Conservation (phyloP, 164 flowering plant genomes). For the Magnolia officinalis region DNA sequence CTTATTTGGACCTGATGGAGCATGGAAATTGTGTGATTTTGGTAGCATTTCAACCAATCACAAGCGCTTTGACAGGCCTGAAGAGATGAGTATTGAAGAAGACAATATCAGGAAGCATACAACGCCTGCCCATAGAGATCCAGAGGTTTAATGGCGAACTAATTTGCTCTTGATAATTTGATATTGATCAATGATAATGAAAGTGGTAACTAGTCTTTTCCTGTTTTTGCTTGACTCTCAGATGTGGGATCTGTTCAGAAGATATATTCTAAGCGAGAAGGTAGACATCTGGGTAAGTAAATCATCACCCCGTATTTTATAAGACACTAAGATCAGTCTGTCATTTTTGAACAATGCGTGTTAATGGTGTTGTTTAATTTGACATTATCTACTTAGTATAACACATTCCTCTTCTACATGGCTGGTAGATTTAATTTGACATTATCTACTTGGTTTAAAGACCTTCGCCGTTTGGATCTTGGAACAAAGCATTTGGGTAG, state of each 20-base stretch:
- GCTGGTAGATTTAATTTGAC: too few species aligned
- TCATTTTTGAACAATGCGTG: too few species aligned
- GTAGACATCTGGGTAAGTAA: constrained; percentile 97
- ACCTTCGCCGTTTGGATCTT: too few species aligned
- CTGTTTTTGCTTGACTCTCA: constrained; percentile 24
- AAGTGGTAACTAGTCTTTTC: constrained; percentile 18
- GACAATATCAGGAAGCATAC: constrained; percentile 96
- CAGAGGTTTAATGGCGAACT: constrained; percentile 61
- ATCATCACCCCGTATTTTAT: too few species aligned
- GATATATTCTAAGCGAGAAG: constrained; percentile 86
- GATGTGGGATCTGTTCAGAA: constrained; percentile 98
- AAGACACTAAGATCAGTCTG: too few species aligned
- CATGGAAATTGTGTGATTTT: constrained; percentile 97
- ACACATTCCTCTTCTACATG: neutral
- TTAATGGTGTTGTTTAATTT: too few species aligned
- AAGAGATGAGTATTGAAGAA: constrained; percentile 99
- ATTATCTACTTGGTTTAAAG: too few species aligned
- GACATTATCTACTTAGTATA: neutral
- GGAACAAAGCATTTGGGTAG: too few species aligned
- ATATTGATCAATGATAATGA: constrained; percentile 14
- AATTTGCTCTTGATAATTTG: constrained; percentile 4
- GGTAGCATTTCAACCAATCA: constrained; percentile 97
- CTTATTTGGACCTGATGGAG: constrained; percentile 76
- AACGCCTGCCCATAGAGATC: constrained; percentile 97
- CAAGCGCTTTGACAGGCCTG: constrained; percentile 89